phyloP scores from a whole-genome alignment of 805 yeast species.

The Candida ipomoeae region DNA sequence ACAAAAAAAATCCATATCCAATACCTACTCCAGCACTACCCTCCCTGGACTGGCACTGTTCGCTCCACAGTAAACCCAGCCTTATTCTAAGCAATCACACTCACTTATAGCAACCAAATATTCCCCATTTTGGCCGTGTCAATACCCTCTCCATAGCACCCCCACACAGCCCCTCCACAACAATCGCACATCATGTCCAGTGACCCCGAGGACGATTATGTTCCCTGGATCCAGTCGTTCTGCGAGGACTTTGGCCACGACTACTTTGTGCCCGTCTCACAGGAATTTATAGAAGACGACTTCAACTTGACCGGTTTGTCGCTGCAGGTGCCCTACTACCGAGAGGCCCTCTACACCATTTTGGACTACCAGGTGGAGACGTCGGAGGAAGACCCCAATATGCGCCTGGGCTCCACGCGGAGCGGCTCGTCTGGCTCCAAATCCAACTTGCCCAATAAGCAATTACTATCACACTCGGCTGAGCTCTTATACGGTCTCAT shows the following conservation, averaged over 20 bases:
- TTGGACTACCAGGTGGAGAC: constrained; percentile 71
- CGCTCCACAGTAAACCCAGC: not conserved
- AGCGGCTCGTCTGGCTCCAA: constrained; percentile 22
- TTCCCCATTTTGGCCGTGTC: too few relatives aligned
- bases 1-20: constrained; percentile 1
- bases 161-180: not conserved
- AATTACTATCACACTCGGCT: constrained; percentile 82
- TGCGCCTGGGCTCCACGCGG: constrained; percentile 2
- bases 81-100: not conserved
- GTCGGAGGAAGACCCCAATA: constrained; percentile 29
- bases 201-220: constrained; percentile 51
- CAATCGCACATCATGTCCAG: constrained; percentile 28
- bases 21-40: not conserved
- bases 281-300: constrained; percentile 93
- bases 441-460: constrained; percentile 60
- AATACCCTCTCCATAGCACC: not conserved
- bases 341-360: constrained; percentile 88
- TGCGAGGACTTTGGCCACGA: constrained; percentile 81
- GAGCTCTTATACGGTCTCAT: constrained; percentile 90
- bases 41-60: not conserved
- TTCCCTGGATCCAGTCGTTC: constrained; percentile 80
- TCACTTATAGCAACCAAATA: not conserved
- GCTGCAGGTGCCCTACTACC: constrained; percentile 80
- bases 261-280: constrained; percentile 86
- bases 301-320: constrained; percentile 90